phyloP scores from a whole-genome alignment of 2,329 filamentous ascomycete genomes.

The Phoma sp. region DNA sequence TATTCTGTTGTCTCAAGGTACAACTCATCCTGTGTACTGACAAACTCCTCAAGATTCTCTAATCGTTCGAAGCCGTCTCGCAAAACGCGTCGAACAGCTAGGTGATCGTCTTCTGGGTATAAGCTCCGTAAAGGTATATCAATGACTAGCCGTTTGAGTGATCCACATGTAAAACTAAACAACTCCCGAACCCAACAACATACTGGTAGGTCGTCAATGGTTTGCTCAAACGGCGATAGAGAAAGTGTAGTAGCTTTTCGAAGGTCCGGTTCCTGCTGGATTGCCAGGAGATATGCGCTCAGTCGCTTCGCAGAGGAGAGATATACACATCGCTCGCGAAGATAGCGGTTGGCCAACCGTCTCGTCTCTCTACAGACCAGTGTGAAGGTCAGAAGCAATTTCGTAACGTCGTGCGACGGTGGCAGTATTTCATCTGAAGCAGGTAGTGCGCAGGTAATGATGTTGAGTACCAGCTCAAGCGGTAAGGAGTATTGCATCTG shows the following conservation, averaged over 20 bases:
- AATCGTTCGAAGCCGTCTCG: conserved; percentile 55
- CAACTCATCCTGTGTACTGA: conserved; percentile 56
- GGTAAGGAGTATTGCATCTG: conserved; percentile 17
- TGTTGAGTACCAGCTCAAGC: conserved; percentile 36
- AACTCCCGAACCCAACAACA: conserved; percentile 53
- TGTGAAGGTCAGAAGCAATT: conserved; percentile 54
- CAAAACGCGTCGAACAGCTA: conserved; percentile 47
- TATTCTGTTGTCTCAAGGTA: conserved; percentile 41
- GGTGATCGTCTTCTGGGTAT: conserved; percentile 52
- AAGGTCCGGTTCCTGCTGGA: conserved; percentile 20
- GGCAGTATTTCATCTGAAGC: conserved; percentile 37
- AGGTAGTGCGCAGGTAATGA: conserved; percentile 33
- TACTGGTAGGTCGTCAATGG: conserved; percentile 52
- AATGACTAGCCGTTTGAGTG: conserved; percentile 55
- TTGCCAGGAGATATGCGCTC: conserved; percentile 27
- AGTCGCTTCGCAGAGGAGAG: conserved; percentile 48
- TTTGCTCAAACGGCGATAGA: conserved; percentile 37
- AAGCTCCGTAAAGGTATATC: conserved; percentile 57
- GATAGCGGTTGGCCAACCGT: conserved; percentile 49
- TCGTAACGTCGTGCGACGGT: conserved; percentile 50
- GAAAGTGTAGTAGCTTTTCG: conserved; percentile 50
- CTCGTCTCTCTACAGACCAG: conserved; percentile 54
- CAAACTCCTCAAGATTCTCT: conserved; percentile 55
- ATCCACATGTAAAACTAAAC: conserved; percentile 49
- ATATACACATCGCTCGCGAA: conserved; percentile 56